Conservation (phyloP, 2,329 filamentous ascomycete genomes). For the Berkeleyomyces basicola region DNA sequence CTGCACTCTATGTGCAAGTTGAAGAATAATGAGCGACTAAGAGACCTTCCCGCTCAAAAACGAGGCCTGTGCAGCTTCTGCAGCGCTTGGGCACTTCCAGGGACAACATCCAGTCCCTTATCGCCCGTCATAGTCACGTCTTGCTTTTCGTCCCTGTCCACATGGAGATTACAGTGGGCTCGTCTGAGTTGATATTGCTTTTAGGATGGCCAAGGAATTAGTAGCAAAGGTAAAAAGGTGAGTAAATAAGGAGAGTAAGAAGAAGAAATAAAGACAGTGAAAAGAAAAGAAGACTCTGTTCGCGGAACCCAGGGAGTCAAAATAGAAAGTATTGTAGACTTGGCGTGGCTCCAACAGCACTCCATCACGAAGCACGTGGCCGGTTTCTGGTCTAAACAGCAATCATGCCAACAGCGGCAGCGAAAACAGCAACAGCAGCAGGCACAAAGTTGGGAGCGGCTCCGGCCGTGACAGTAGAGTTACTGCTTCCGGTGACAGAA, state of each 20-base stretch:
- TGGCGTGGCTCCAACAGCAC: background rate
- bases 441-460: slow-evolving; percentile 1
- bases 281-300: background rate
- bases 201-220: background rate
- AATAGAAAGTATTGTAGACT: background rate
- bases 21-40: too few species aligned
- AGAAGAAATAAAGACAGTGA: background rate
- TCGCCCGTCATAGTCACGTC: background rate
- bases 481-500: slow-evolving; percentile 4
- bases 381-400: background rate
- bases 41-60: too few species aligned
- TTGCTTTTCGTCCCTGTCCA: background rate
- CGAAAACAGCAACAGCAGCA: background rate
- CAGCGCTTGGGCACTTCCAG: too few species aligned
- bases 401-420: slow-evolving; percentile 3
- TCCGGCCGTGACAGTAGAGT: slow-evolving; percentile 13
- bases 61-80: too few species aligned
- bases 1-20: background rate
- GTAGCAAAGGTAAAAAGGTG: background rate
- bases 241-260: background rate
- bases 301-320: background rate
- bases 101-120: too few species aligned
- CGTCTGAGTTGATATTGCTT: background rate
- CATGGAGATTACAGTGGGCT: background rate
- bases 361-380: background rate